Evolutionary conservation across 352 stramenopile genomes (phyloP), one percentile per base, ranked within the genome.

Genomic region (Lagenidium giganteum): DNA sequence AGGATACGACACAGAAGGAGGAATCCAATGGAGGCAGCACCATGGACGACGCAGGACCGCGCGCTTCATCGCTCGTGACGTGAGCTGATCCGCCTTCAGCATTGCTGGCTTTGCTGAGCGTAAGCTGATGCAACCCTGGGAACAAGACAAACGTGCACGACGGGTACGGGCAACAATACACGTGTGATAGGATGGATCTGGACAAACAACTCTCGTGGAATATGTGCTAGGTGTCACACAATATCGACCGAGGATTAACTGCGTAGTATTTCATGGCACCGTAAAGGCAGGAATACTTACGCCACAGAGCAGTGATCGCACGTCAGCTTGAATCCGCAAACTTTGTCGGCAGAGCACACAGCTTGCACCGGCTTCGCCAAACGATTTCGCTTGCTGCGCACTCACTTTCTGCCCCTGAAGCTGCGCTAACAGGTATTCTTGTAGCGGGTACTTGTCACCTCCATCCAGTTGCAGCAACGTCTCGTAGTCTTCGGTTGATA

Each of bases 401-500:
- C 11, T 35, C 2, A 84, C 40, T 44, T 65, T 67, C 16, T 70
- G 55, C 3, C 79, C 74, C 4, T 47, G 52, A 24, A 92, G 41
- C 22, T 61, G 50, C 12, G 68, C 57, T n/a, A 90, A 47, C 21
- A 92, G 39, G 43, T 74, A 92, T 17, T 89, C 72, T 51, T 88
- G 76, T n/a, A 92, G 41, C n/a, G 72, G 66, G 14, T 42, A 58
- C 20, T 81, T 83, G 17, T 75, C 70, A 3, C 49, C 52, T 30
- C 71, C 58, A 41, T 92, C 80, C 0, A 92, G 54, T 26, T 92
- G 65, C 11, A 91, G 54, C 1, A 93, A 52, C 5, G 89, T 33
- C 33, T 90, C 79, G 40, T 92, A 93, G 48, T 93, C 81, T 30
- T 86, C 87, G n/a, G 73, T 89, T 23, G 79, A 87, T 7, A 93